Conservation (phyloP, 768 basidiomycete species). For the Tulasnella sp. region DNA sequence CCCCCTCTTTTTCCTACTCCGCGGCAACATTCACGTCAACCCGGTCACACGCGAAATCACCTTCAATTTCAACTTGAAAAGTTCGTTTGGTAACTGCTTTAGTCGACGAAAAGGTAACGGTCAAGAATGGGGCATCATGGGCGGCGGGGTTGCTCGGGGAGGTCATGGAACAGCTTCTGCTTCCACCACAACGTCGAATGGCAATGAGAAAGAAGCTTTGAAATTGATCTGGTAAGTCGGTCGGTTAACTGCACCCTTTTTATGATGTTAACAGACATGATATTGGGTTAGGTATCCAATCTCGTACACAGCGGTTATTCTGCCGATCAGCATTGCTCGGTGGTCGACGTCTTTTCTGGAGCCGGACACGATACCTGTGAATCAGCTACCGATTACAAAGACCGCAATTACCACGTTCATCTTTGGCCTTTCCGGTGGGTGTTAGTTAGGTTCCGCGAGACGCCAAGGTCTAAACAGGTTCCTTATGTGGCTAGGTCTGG, state of each 20-base stretch:
- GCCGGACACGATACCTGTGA: not conserved
- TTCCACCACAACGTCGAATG: not conserved
- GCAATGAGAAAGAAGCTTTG: constrained; percentile 9
- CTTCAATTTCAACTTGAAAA: constrained; percentile 9
- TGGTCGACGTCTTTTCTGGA: constrained; percentile 7
- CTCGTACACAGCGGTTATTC: constrained; percentile 11
- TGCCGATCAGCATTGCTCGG: constrained; percentile 23
- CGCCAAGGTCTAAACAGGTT: not conserved
- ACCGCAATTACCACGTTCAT: constrained; percentile 9
- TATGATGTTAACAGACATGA: not conserved
- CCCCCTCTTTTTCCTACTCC: constrained; percentile 22
- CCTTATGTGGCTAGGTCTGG: constrained; percentile 7
- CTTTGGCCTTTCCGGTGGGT: constrained; percentile 24
- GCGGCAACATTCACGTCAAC: constrained; percentile 27
- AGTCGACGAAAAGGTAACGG: not conserved
- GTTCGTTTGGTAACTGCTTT: not conserved
- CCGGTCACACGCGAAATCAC: constrained; percentile 20
- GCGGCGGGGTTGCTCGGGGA: not conserved
- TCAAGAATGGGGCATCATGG: not conserved
- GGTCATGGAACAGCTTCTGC: not conserved
- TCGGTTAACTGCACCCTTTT: not conserved
- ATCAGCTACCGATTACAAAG: constrained; percentile 1
- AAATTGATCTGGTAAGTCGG: constrained; percentile 22
- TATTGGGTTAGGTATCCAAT: constrained; percentile 18
- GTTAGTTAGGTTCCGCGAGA: no score